These are phyloP conservation scores for Xylariaceae sp. DNA, from an alignment of 2,329 filamentous ascomycete species.

Conservation along the genomic window DNA sequence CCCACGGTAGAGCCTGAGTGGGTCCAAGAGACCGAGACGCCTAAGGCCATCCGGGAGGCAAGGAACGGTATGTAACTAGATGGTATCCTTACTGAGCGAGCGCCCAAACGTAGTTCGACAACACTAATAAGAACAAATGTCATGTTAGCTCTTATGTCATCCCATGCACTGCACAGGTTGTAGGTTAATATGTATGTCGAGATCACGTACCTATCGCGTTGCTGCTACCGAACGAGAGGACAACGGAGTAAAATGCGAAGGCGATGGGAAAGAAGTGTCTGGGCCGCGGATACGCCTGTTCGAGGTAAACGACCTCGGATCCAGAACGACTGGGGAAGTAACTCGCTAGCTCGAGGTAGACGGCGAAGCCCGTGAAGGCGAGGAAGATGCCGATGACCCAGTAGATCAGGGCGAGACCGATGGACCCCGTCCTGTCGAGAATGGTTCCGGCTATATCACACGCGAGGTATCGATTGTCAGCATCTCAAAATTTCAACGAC, in stretches of 20 bases:
- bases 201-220: constrained; percentile 44
- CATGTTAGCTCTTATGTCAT: neutral
- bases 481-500: neutral
- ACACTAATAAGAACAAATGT: constrained; percentile 35
- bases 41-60: no score
- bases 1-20: no score
- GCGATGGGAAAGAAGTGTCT: constrained; percentile 51
- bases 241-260: constrained; percentile 49
- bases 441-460: constrained; percentile 39
- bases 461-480: neutral
- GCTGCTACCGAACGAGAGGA: constrained; percentile 53
- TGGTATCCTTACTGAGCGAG: constrained; percentile 32
- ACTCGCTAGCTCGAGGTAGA: constrained; percentile 50
- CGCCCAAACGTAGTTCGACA: constrained; percentile 58
- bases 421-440: constrained; percentile 44
- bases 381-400: constrained; percentile 50
- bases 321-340: constrained; percentile 54
- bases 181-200: no score
- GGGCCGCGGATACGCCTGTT: constrained; percentile 53
- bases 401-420: constrained; percentile 49
- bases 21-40: no score
- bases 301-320: constrained; percentile 52
- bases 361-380: constrained; percentile 39
- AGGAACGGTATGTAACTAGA: neutral
- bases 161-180: no score